Conservation (phyloP, 805 yeast species). For the Teunomyces cretensis region DNA sequence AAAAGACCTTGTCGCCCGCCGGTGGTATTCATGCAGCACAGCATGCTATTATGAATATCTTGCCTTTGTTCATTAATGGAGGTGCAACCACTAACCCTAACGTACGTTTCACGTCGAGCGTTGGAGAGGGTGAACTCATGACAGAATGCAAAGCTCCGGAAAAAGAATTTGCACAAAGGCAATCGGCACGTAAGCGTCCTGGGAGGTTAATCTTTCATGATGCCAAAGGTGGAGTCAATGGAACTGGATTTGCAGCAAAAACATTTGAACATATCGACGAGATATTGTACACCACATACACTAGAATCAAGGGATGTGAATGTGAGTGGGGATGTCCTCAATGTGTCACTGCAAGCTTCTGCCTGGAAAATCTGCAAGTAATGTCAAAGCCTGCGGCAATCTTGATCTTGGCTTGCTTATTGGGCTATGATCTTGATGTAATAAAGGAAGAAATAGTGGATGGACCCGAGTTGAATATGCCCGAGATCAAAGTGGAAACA, state of each 20-base stretch:
- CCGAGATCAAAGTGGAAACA: conserved; percentile 66
- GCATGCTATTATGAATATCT: conserved; percentile 78
- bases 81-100: conserved; percentile 52
- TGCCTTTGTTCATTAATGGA: conserved; percentile 72
- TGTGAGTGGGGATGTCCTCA: conserved; percentile 80
- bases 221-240: conserved; percentile 74
- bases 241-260: conserved; percentile 76
- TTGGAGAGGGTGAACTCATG: conserved; percentile 58
- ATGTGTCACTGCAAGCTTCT: conserved; percentile 81
- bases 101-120: conserved; percentile 25
- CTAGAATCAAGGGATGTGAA: conserved; percentile 60
- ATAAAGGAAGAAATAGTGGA: conserved; percentile 47
- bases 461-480: conserved; percentile 80
- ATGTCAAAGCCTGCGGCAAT: conserved; percentile 84
- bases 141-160: conserved; percentile 98
- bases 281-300: conserved; percentile 58
- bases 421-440: conserved; percentile 53
- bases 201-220: conserved; percentile 85
- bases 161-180: conserved; percentile 83
- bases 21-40: conserved; percentile 97
- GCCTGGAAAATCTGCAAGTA: conserved; percentile 80
- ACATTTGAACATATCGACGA: conserved; percentile 77
- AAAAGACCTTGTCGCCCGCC: conserved; percentile 65
- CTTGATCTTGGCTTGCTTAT: conserved; percentile 60
- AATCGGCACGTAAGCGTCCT: conserved; percentile 74